Base-by-base conservation (phyloP, 257 asterid genomes). In the Solanum pennellii region DNA sequence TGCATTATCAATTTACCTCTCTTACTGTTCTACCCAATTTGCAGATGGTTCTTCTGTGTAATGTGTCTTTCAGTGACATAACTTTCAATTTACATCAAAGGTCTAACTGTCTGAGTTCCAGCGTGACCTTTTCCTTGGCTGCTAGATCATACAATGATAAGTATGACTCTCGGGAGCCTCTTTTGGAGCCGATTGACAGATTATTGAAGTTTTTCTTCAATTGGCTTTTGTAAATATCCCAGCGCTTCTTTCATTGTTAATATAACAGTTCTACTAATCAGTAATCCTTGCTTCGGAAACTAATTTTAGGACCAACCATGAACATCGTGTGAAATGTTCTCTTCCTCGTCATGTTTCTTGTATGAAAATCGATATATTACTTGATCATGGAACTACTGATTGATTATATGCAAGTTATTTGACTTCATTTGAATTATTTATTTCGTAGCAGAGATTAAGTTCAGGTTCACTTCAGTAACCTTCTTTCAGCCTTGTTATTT, bases 1-100 rank as follows among this genome's bases (percentile, higher is more conserved):
- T 49, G 84, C 16, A 41, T 45, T 82, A 37, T 86, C 60, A 29
- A 75, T 86, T 27, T 27, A 25, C 25, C 49, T 5, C 33, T 86
- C 92, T 91, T 71, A 89, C 89, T 56, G 71, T 83, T 77, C 49
- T 74, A 87, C 69, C 90, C 75, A 76, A 87, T 86, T 84, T 91
- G 93, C 90, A 95, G 99, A 94, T 97, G 94, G 97, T 95, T 89
- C 99, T 98, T 52, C 83, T 97, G 91, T 94, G 98, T 89, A 97
- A 95, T 87, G 87, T 97, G 88, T 97, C 99, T 76, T 86, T 97
- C 90, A 93, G 98, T 91, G 91, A 93, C 87, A 87, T 97, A 82
- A 94, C 93, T 72, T 92, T 94, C 93, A 91, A 91, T 90, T 89
- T 93, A 83, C 95, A 88, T 88, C 98, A 96, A 89, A 90, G 92